Percentiles rank a stretch among this genome's conserved stretches.
Conservation (phyloP, 192 early-diverging fungal genomes). For the Fimicolochytrium jonesii region DNA sequence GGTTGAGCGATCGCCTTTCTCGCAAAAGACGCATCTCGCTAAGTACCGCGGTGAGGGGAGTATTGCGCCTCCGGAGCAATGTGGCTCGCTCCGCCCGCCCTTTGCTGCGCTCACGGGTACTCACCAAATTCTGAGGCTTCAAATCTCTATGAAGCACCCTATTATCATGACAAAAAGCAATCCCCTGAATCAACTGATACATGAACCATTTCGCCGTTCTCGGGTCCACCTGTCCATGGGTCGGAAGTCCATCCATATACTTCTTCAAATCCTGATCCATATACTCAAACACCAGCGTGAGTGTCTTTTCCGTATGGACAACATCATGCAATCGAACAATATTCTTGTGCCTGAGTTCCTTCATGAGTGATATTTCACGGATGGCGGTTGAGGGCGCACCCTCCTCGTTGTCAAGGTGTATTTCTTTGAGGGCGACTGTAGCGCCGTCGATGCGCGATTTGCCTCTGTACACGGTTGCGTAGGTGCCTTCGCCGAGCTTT, state of each 20-base stretch:
- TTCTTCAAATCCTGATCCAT: slow-evolving; percentile 98
- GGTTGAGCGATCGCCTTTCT: too few species aligned
- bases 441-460: slow-evolving; percentile 92
- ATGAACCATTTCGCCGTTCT: slow-evolving; percentile 69
- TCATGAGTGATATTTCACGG: slow-evolving; percentile 74
- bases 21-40: slow-evolving; percentile 55
- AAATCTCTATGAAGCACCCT: slow-evolving; percentile 87
- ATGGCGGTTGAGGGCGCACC: slow-evolving; percentile 55
- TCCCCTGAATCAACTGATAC: slow-evolving; percentile 93
- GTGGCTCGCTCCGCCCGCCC: too few species aligned
- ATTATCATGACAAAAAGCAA: slow-evolving; percentile 95
- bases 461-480: slow-evolving; percentile 99
- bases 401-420: slow-evolving; percentile 50
- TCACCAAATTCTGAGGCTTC: slow-evolving; percentile 59
- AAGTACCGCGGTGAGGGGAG: too few species aligned
- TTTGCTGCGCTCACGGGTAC: too few species aligned
- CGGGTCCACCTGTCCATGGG: slow-evolving; percentile 59
- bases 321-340: slow-evolving; percentile 82
- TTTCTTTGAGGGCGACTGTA: slow-evolving; percentile 92
- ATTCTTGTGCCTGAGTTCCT: slow-evolving; percentile 77
- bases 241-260: slow-evolving; percentile 76
- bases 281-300: slow-evolving; percentile 98
- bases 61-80: too few species aligned
- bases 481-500: slow-evolving; percentile 56
- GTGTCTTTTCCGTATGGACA: slow-evolving; percentile 93